Conservation (phyloP, 2,329 filamentous ascomycete species). For the Botryotinia convoluta region DNA sequence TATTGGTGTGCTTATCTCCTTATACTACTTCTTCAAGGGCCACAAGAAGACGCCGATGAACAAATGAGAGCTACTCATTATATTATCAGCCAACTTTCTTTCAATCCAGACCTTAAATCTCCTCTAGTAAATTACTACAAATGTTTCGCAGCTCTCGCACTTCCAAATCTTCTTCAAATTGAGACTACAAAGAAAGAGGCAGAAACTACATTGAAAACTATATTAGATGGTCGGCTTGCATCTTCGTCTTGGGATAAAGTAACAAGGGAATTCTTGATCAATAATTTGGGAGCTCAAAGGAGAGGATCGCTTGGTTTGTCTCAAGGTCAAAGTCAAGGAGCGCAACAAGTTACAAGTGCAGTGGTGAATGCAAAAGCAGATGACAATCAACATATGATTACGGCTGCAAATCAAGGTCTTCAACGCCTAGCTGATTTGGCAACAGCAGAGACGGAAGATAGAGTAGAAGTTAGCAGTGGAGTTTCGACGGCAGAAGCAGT, state of each 20-base stretch:
- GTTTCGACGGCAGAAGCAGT: not conserved
- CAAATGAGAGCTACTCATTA: constrained; percentile 60
- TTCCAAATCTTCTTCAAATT: constrained; percentile 57
- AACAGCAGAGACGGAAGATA: constrained; percentile 28
- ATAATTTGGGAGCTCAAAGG: not conserved
- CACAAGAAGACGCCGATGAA: constrained; percentile 53
- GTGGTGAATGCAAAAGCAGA: constrained; percentile 3
- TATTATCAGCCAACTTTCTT: constrained; percentile 56
- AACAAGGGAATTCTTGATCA: constrained; percentile 45
- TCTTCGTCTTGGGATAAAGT: constrained; percentile 56
- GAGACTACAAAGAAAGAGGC: constrained; percentile 58
- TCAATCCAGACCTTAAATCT: constrained; percentile 53
- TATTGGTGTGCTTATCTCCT: constrained; percentile 71
- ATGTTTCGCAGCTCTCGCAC: constrained; percentile 56
- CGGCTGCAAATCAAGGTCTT: constrained; percentile 40
- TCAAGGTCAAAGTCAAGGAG: not conserved
- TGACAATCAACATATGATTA: constrained; percentile 28
- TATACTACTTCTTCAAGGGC: constrained; percentile 50
- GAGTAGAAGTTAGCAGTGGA: not conserved
- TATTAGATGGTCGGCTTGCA: constrained; percentile 53
- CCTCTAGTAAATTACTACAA: constrained; percentile 68
- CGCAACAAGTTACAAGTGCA: not conserved
- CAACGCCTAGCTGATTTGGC: constrained; percentile 58
- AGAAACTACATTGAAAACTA: constrained; percentile 51
- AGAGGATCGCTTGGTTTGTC: not conserved